A percentile compares a stretch with the other conserved stretches of the same genome.
Conservation (phyloP, 768 basidiomycete genomes). For the Mycena kentingensis region DNA sequence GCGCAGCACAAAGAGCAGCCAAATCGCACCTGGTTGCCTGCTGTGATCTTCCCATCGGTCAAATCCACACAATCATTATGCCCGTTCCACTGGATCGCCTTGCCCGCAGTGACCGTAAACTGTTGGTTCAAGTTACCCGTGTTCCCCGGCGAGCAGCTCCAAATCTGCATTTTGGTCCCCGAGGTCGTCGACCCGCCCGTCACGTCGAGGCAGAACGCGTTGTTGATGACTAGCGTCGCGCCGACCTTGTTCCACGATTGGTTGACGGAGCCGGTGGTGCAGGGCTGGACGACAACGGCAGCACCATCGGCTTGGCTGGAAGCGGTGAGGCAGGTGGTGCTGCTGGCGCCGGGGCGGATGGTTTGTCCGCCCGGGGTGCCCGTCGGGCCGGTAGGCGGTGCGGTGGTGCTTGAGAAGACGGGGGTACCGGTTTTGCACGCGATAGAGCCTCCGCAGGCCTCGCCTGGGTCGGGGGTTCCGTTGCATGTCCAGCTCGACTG, state of each 20-base stretch:
- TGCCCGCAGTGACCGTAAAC: background rate
- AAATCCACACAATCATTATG: background rate
- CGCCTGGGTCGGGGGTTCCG: conserved; percentile 12
- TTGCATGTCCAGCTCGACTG: conserved; percentile 11
- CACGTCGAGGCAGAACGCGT: background rate
- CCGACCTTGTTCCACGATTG: conserved; percentile 10
- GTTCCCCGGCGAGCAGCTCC: conserved; percentile 1
- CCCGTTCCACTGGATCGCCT: background rate
- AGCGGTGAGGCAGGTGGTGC: conserved; percentile 11
- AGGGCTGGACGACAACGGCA: conserved; percentile 10
- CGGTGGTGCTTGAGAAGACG: conserved; percentile 1
- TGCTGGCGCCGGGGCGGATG: conserved; percentile 7
- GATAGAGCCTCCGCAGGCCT: conserved; percentile 10
- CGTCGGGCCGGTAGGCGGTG: background rate
- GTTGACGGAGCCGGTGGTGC: conserved; percentile 2
- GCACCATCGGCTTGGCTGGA: conserved; percentile 1
- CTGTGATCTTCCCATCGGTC: background rate
- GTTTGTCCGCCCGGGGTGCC: background rate
- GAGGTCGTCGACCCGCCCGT: background rate
- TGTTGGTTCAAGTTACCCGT: background rate
- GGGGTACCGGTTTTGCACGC: conserved; percentile 13
- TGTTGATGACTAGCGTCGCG: conserved; percentile 5
- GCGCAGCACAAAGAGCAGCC: background rate
- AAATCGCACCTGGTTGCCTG: background rate
- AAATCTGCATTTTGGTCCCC: conserved; percentile 8